Evolutionary conservation across 2,329 filamentous ascomycete genomes (phyloP).

Genomic region (Dothidotthia symphoricarpi): DNA sequence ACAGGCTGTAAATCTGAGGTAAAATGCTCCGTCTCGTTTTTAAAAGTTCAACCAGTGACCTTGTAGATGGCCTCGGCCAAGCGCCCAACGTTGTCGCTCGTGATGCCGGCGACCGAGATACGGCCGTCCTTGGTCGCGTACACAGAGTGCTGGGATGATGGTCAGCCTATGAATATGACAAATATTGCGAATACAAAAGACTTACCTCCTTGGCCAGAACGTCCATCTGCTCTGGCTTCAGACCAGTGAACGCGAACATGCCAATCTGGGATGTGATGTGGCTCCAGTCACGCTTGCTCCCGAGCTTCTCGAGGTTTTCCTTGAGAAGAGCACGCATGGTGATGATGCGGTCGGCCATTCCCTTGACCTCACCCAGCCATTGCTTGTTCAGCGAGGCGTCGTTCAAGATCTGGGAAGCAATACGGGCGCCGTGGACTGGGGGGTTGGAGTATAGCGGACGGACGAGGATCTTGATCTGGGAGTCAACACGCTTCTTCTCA

Average conservation of each 20-base stretch:
- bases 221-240: conserved; percentile 89
- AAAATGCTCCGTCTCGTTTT: conserved; percentile 6
- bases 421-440: conserved; percentile 90
- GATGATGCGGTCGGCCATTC: conserved; percentile 98
- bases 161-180: conserved; percentile 11
- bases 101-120: conserved; percentile 84
- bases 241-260: conserved; percentile 98
- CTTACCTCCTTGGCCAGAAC: conserved; percentile 77
- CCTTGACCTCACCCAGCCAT: conserved; percentile 96
- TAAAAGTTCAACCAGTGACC: conserved; percentile 61
- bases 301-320: conserved; percentile 90
- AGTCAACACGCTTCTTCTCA: conserved; percentile 94
- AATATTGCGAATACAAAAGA: conserved; percentile 2
- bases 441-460: conserved; percentile 98
- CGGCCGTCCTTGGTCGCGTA: conserved; percentile 93
- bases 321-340: conserved; percentile 94
- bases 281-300: conserved; percentile 96
- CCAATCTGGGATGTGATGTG: conserved; percentile 97
- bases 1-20: conserved; percentile 7
- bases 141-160: conserved; percentile 68
- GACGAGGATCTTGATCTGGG: conserved; percentile 97
- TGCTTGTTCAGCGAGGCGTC: conserved; percentile 80
- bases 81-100: conserved; percentile 72
- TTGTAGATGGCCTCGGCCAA: conserved; percentile 83
- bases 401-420: conserved; percentile 90